Conservation (phyloP, 139 green algal genomes). For the Coccomyxa sp. region DNA sequence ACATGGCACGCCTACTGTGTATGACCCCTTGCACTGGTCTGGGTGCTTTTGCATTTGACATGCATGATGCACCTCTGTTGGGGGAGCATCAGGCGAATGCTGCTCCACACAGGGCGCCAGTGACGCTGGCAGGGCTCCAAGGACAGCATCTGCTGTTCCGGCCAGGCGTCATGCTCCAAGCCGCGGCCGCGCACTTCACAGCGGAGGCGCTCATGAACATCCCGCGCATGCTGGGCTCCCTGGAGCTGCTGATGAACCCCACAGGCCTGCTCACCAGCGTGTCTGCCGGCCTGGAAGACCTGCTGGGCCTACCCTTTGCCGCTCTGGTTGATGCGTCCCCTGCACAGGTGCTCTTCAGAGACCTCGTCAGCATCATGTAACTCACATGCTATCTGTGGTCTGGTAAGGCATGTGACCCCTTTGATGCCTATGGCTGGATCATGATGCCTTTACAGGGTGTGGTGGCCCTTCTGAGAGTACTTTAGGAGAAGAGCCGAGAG, state of each 20-base stretch:
- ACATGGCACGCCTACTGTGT: too few species aligned
- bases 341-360: conserved; percentile 12
- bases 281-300: conserved; percentile 31
- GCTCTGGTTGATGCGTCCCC: conserved; percentile 30
- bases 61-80: background rate
- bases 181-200: conserved; percentile 38
- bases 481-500: too few species aligned
- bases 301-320: conserved; percentile 53
- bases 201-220: conserved; percentile 59
- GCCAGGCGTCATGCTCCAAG: conserved; percentile 35
- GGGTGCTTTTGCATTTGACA: too few species aligned
- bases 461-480: too few species aligned
- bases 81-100: background rate
- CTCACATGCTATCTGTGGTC: background rate
- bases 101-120: conserved; percentile 18
- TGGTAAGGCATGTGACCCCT: background rate
- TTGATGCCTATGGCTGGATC: background rate
- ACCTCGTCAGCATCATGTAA: too few species aligned
- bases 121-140: conserved; percentile 20
- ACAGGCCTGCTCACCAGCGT: conserved; percentile 49
- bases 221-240: conserved; percentile 49
- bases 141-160: conserved; percentile 31
- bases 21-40: too few species aligned
- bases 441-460: background rate
- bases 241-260: conserved; percentile 69